Base-by-base conservation (phyloP, 1,284 basidiomycete species). In the Austroboletus olivaceoglutinosus region DNA sequence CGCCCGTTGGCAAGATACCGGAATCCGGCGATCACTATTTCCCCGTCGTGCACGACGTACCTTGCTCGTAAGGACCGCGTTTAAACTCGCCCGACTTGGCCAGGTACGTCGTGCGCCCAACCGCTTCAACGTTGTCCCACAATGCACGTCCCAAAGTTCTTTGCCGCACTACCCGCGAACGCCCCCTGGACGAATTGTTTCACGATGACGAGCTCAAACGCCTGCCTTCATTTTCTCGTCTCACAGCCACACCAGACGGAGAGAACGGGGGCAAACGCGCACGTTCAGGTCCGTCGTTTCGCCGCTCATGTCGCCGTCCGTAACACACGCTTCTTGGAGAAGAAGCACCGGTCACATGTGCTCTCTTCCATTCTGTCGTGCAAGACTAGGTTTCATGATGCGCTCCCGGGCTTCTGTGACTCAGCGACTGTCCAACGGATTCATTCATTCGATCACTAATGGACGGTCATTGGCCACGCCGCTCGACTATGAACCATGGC, bases 371-470 rank as follows among this genome's bases (percentile, higher is more conserved):
- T 39, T 58, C 43, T 56, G 52, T 56, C 42, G 39, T 37, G 25
- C 27, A 12, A 21, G 16, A 42, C 56, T 44, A 38, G 27, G 54
- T 43, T 36, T 19, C 34, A 33, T 49, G 47, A 49, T 50, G 27
- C 19, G 29, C 47, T 25, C 36, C 8, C 18, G 25, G 12, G 50
- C 50, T 56, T 43, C 46, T 38, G 53, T 56, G 57, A 56, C 41
- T 44, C 53, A 39, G 57, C 53, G 55, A 47, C 41, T 37, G 43
- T 43, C 36, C 37, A 54, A 29, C 55, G 45, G 56, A 42, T 42
- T 23, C 19, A 37, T 56, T 53, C 57, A 59, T 39, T 56, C 47
- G 39, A 58, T 55, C 51, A 29, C 44, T 31, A 33, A 25, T 40
- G 44, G 34, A 31, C 45, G 43, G n/a, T 46, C 29, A 21, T 45